These are phyloP conservation scores for Apiotrichum sp. DNA, from an alignment of 1,284 basidiomycete genomes.

Conservation along the genomic window DNA sequence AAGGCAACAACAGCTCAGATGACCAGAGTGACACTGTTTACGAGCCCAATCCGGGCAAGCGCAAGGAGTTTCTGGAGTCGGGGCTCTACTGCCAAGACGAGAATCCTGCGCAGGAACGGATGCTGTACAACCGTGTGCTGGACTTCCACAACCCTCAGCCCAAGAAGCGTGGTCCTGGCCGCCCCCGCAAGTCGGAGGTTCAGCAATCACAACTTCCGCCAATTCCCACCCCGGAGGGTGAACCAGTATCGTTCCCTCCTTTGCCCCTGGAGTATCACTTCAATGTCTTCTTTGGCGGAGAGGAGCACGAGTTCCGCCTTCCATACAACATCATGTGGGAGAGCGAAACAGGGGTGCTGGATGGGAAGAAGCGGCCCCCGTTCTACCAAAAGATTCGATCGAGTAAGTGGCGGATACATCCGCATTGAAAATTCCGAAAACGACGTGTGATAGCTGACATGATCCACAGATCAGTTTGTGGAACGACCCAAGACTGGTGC, in stretches of 20 bases:
- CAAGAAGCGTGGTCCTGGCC: conserved; percentile 3
- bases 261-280: conserved; percentile 36
- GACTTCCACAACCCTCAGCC: background rate
- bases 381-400: conserved; percentile 29
- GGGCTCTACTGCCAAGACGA: conserved; percentile 41
- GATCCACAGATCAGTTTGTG: conserved; percentile 7
- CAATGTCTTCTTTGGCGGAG: conserved; percentile 30
- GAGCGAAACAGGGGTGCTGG: conserved; percentile 40
- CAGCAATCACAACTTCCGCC: background rate
- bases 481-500: background rate
- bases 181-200: conserved; percentile 2
- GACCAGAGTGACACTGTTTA: background rate
- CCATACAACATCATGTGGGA: conserved; percentile 44
- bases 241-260: conserved; percentile 27
- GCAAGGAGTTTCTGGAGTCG: conserved; percentile 34
- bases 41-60: conserved; percentile 13
- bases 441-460: too few species aligned
- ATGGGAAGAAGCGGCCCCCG: conserved; percentile 41
- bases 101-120: conserved; percentile 20
- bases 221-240: conserved; percentile 3
- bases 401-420: conserved; percentile 22
- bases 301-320: conserved; percentile 40
- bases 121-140: conserved; percentile 30
- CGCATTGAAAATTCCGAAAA: background rate
- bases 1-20: background rate